Base-by-base conservation (phyloP, 1,284 basidiomycete genomes). In the Apiotrichum gracile region DNA sequence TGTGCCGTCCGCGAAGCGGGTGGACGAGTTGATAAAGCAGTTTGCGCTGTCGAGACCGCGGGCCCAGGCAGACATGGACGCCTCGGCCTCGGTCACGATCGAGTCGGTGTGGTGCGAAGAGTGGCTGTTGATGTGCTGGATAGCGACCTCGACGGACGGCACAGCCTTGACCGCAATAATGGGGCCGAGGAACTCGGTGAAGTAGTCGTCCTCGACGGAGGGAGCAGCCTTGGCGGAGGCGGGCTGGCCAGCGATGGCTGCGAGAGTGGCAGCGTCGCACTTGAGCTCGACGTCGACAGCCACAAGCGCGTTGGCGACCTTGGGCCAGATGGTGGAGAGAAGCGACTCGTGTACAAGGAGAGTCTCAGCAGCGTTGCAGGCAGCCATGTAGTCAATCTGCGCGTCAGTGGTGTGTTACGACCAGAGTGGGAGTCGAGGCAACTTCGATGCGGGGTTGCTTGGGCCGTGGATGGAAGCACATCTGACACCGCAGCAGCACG, bases 1-100 rank as follows among this genome's bases (percentile, higher is more conserved):
- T 76, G 94, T 97, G 1, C 96, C 96, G 73, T 99, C 96, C 0
- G 93, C 88, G 68, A 99, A 98, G 43, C 96, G 82, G 9, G 96
- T 96, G 60, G 86, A 89, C 4, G 92, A 90, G 66, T 99, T 99
- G 60, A 97, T 83, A 66, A 88, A 98, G 9, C 90, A 90, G 47
- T 93, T 92, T 2, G 96, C 89, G 2, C 86, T 88, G 72, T 94
- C 91, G 25, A 98, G 85, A 2, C 88, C 88, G 22, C 86, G 81
- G 64, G 86, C 88, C 78, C 97, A 99, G 24, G 78, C 78, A 21
- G 82, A 80, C 34, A 86, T 88, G 40, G 83, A 77, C 2, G 65
- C 56, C 14, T 83, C 79, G 47, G 83, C 80, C 71, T 94, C 88
- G n/a, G 92, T 91, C 39, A 98, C 81, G 70, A 98, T 97, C 46